A percentile compares a stretch with the other conserved stretches of the same genome.
Conservation (phyloP, 2,329 filamentous ascomycete genomes). For the Triangularia verruculosa region DNA sequence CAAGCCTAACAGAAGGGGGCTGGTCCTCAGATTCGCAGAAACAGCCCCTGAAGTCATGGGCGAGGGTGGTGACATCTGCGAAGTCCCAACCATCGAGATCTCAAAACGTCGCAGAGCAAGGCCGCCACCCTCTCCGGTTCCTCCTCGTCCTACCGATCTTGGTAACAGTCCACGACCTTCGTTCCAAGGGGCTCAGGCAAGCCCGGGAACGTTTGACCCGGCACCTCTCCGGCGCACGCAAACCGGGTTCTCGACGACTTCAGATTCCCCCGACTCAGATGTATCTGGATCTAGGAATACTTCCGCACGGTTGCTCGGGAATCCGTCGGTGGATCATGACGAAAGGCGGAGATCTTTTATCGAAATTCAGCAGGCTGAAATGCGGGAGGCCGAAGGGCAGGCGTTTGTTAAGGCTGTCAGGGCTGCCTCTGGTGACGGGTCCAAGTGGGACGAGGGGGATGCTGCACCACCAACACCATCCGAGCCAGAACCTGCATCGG, state of each 20-base stretch:
- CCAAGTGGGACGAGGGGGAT: background rate
- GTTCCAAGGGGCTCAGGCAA: slow-evolving; percentile 27
- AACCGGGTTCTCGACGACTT: slow-evolving; percentile 49
- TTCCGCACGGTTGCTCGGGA: slow-evolving; percentile 36
- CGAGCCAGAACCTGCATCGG: slow-evolving; percentile 18
- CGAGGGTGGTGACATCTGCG: slow-evolving; percentile 84
- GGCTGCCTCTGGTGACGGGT: slow-evolving; percentile 22
- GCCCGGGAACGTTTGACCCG: slow-evolving; percentile 51
- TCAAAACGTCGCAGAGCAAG: slow-evolving; percentile 52
- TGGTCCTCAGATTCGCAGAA: slow-evolving; percentile 72
- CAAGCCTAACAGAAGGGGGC: slow-evolving; percentile 59
- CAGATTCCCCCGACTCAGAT: slow-evolving; percentile 25
- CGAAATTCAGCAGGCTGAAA: slow-evolving; percentile 56
- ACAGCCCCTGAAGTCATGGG: slow-evolving; percentile 78
- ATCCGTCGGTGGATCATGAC: slow-evolving; percentile 39
- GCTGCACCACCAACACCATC: slow-evolving; percentile 29
- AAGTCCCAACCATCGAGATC: slow-evolving; percentile 69
- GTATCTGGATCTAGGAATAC: slow-evolving; percentile 35
- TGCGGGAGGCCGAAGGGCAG: slow-evolving; percentile 58
- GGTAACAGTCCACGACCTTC: slow-evolving; percentile 23
- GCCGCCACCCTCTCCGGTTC: slow-evolving; percentile 33
- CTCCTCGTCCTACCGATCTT: slow-evolving; percentile 31
- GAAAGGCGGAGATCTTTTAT: slow-evolving; percentile 58
- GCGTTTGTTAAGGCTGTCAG: slow-evolving; percentile 54
- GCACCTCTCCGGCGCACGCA: slow-evolving; percentile 54